A percentile compares a stretch with the other conserved stretches of the same genome.
phyloP scores from a whole-genome alignment of 768 basidiomycete species.

The Lanmaoa rubissima region DNA sequence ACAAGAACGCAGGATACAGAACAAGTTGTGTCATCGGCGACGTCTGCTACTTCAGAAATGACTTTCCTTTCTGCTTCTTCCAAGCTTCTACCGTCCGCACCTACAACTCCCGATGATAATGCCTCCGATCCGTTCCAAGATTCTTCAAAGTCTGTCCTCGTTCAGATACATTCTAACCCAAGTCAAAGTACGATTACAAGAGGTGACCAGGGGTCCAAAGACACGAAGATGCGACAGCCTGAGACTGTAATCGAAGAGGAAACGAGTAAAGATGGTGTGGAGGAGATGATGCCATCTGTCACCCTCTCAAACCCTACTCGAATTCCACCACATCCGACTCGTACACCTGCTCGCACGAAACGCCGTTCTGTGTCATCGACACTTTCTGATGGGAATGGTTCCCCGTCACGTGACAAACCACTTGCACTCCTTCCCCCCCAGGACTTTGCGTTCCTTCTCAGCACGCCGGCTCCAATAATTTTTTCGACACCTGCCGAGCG shows the following conservation, averaged over 20 bases:
- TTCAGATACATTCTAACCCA: slow-evolving; percentile 46
- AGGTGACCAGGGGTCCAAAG: slow-evolving; percentile 26
- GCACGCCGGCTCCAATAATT: slow-evolving; percentile 69
- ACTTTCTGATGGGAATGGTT: slow-evolving; percentile 60
- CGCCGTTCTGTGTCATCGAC: slow-evolving; percentile 92
- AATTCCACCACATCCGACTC: slow-evolving; percentile 63
- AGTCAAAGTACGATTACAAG: slow-evolving; percentile 65
- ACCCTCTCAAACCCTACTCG: slow-evolving; percentile 25
- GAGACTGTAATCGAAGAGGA: slow-evolving; percentile 58
- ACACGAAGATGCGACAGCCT: slow-evolving; percentile 39
- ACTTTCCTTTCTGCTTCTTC: slow-evolving; percentile 57
- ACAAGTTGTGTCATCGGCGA: slow-evolving; percentile 46
- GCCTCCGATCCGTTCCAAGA: slow-evolving; percentile 43
- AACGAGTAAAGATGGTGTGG: neutral
- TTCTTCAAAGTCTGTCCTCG: slow-evolving; percentile 13
- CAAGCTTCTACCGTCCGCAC: slow-evolving; percentile 47
- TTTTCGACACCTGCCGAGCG: slow-evolving; percentile 85
- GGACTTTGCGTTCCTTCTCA: slow-evolving; percentile 64
- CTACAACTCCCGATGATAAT: slow-evolving; percentile 56
- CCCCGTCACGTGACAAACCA: slow-evolving; percentile 48
- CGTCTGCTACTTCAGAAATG: slow-evolving; percentile 37
- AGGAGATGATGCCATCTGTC: slow-evolving; percentile 9
- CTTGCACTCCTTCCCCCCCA: slow-evolving; percentile 39
- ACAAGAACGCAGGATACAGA: slow-evolving; percentile 22
- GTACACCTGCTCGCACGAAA: slow-evolving; percentile 94